phyloP scores from a whole-genome alignment of 140 eudicot species.

The Oenanthe javanica region DNA sequence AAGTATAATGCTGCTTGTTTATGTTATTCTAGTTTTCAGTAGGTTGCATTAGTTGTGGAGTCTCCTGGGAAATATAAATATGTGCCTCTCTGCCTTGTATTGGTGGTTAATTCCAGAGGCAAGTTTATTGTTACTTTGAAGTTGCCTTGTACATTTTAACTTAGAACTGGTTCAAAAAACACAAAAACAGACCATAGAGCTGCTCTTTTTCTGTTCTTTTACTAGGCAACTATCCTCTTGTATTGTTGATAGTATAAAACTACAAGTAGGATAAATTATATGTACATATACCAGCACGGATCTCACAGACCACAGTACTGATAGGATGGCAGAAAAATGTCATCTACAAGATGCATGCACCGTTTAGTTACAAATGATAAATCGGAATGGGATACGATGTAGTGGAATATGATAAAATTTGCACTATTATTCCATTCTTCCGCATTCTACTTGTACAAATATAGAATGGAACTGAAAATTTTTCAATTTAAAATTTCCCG shows the following conservation, averaged over 20 bases:
- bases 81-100: neutral
- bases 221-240: neutral
- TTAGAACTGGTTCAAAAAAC: neutral
- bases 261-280: no score
- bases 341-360: no score
- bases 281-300: neutral
- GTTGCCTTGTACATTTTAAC: constrained; percentile 6
- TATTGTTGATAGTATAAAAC: neutral
- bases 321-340: neutral
- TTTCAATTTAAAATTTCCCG: no score
- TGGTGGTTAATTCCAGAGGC: neutral
- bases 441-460: no score
- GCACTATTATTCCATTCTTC: no score
- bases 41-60: constrained; percentile 5
- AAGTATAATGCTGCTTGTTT: constrained; percentile 26
- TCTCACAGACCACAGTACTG: neutral
- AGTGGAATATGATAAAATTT: no score
- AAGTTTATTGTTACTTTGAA: constrained; percentile 1
- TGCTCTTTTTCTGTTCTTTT: neutral
- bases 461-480: no score
- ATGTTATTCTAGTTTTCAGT: constrained; percentile 5
- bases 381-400: no score
- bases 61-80: neutral
- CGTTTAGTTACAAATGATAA: no score
- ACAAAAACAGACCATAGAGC: neutral